Evolutionary conservation across 163 green algal genomes (phyloP).

Genomic region (Chlorella variabilis): DNA sequence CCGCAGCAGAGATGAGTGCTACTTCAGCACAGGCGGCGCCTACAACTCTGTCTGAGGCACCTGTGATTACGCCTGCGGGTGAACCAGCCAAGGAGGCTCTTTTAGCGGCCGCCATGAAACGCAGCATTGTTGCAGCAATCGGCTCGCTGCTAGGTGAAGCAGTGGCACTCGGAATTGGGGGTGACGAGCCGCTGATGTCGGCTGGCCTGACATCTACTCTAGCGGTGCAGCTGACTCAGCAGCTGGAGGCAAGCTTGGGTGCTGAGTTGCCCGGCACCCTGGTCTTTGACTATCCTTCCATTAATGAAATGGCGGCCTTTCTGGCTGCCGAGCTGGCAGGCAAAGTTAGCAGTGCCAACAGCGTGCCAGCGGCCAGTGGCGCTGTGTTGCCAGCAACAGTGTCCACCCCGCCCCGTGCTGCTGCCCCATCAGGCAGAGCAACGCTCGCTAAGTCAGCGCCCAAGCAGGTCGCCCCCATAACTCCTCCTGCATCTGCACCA

Average conservation of each 20-base stretch:
- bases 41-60: not conserved
- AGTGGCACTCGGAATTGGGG: conserved; percentile 14
- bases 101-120: not conserved
- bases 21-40: not conserved
- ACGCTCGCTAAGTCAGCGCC: too few species aligned
- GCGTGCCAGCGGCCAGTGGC: not conserved
- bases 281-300: conserved; percentile 68
- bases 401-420: not conserved
- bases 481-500: not conserved
- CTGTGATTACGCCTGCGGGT: not conserved
- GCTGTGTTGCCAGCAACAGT: not conserved
- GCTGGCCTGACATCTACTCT: conserved; percentile 66
- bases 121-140: conserved; percentile 25
- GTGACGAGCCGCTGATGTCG: conserved; percentile 64
- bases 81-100: not conserved
- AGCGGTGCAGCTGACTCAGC: conserved; percentile 65
- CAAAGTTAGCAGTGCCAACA: not conserved
- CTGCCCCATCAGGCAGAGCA: not conserved
- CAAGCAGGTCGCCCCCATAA: not conserved
- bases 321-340: conserved; percentile 29
- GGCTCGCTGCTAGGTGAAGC: conserved; percentile 48
- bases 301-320: conserved; percentile 60
- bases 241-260: conserved; percentile 61
- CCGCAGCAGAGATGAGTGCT: not conserved
- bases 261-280: conserved; percentile 67